A percentile compares a stretch with the other conserved stretches of the same genome.
phyloP scores from a whole-genome alignment of 208 protist genomes.

The Lotmaria passim region DNA sequence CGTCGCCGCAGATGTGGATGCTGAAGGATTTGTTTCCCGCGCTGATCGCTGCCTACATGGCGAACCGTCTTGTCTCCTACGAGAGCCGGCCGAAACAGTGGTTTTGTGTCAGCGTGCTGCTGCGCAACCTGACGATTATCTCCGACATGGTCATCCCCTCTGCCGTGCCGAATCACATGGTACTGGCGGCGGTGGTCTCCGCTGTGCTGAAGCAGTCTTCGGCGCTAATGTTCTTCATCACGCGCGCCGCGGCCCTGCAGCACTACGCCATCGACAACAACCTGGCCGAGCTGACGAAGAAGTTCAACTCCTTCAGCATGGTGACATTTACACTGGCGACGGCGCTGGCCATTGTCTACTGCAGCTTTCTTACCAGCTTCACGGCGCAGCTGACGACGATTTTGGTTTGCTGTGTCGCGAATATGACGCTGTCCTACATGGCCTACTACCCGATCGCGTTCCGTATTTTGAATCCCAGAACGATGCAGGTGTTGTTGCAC shows the following conservation, averaged over 20 bases:
- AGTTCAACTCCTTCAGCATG: constrained; percentile 90
- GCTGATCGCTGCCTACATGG: constrained; percentile 74
- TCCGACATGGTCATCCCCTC: constrained; percentile 82
- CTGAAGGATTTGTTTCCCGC: constrained; percentile 84
- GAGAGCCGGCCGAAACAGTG: constrained; percentile 89
- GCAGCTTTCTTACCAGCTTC: constrained; percentile 65
- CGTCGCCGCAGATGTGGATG: constrained; percentile 88
- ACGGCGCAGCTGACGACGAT: constrained; percentile 70
- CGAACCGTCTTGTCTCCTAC: constrained; percentile 83
- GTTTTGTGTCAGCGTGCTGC: constrained; percentile 80
- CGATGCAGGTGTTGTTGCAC: constrained; percentile 62
- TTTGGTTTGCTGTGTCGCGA: constrained; percentile 63
- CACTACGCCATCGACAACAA: constrained; percentile 85
- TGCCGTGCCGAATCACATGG: constrained; percentile 60
- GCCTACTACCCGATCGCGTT: constrained; percentile 76
- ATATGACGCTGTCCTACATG: constrained; percentile 62
- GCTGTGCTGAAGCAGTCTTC: constrained; percentile 82
- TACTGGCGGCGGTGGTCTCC: constrained; percentile 61
- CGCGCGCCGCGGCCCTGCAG: constrained; percentile 75
- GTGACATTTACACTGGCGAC: constrained; percentile 79
- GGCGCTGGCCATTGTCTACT: constrained; percentile 80
- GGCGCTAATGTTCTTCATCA: constrained; percentile 85
- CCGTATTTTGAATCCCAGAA: constrained; percentile 70
- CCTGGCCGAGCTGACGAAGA: constrained; percentile 85
- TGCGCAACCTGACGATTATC: constrained; percentile 79